Conservation (phyloP, 1,139 yeast species). For the Ogataea hybrid region DNA sequence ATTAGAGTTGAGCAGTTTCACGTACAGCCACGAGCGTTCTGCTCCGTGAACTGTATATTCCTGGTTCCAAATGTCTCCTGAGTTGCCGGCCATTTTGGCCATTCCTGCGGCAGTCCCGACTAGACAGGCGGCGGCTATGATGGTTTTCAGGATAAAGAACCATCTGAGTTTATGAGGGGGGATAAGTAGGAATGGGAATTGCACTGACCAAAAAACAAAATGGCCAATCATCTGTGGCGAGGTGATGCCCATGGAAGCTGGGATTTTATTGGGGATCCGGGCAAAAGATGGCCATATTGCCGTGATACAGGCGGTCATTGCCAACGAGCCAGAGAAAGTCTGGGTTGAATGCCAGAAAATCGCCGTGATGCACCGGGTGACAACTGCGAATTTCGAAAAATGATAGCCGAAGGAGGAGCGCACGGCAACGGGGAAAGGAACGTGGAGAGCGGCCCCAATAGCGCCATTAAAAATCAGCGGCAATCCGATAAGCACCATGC, state of each 20-base stretch:
- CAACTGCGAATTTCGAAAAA: conserved; percentile 35
- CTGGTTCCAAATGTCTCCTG: conserved; percentile 35
- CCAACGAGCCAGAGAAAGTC: conserved; percentile 38
- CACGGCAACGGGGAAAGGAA: conserved; percentile 37
- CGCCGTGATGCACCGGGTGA: conserved; percentile 37
- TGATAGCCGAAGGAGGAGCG: conserved; percentile 37
- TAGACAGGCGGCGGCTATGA: conserved; percentile 34
- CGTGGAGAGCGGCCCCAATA: conserved; percentile 37
- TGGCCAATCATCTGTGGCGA: conserved; percentile 36
- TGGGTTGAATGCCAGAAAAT: conserved; percentile 39
- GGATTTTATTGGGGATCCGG: conserved; percentile 36
- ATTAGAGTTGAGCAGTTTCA: conserved; percentile 34
- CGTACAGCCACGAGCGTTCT: conserved; percentile 34
- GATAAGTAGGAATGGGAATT: conserved; percentile 35
- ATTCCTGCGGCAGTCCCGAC: conserved; percentile 33
- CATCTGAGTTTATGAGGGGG: conserved; percentile 36
- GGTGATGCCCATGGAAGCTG: conserved; percentile 36
- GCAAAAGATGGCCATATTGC: conserved; percentile 25
- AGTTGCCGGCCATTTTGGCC: conserved; percentile 28
- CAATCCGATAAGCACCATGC: conserved; percentile 34
- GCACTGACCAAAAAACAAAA: conserved; percentile 35
- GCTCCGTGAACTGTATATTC: conserved; percentile 34
- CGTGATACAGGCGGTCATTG: conserved; percentile 42
- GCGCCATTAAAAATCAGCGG: conserved; percentile 37
- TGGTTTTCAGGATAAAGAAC: conserved; percentile 36